These are phyloP conservation scores for Spergularia azorica DNA, from an alignment of 179 eudicot species.

Conservation along the genomic window DNA sequence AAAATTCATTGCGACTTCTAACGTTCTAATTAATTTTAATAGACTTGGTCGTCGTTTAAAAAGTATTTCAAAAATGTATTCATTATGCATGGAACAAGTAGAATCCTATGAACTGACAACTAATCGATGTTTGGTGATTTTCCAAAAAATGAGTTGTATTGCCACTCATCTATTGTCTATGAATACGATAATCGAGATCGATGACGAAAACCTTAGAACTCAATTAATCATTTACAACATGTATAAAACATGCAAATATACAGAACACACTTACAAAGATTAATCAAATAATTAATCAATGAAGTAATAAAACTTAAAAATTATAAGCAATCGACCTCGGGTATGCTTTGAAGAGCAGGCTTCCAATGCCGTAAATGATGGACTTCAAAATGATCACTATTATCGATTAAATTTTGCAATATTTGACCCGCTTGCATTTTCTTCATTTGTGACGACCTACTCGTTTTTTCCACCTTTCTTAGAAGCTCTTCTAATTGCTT, in stretches of 20 bases:
- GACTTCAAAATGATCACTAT: constrained; percentile 34
- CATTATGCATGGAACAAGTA: no score
- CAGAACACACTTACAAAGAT: neutral
- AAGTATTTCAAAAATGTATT: no score
- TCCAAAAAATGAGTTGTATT: no score
- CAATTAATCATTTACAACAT: neutral
- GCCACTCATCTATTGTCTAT: no score
- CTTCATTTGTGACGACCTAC: constrained; percentile 17
- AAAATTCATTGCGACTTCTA: no score
- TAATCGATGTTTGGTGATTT: no score
- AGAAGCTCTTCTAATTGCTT: constrained; percentile 44
- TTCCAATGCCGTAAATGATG: constrained; percentile 42
- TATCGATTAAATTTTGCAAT: constrained; percentile 38
- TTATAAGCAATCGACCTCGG: constrained; percentile 31
- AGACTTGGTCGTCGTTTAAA: no score
- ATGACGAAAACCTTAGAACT: no score
- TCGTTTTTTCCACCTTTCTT: constrained; percentile 16
- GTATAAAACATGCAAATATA: neutral
- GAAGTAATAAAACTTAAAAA: neutral
- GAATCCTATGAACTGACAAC: no score
- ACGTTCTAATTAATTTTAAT: no score
- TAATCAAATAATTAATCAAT: neutral
- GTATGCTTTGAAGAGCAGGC: constrained; percentile 46
- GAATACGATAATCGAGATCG: no score
- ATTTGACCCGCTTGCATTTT: constrained; percentile 23